Conservation (phyloP, 2,329 filamentous ascomycete species). For the Phyllosticta citriasiana region DNA sequence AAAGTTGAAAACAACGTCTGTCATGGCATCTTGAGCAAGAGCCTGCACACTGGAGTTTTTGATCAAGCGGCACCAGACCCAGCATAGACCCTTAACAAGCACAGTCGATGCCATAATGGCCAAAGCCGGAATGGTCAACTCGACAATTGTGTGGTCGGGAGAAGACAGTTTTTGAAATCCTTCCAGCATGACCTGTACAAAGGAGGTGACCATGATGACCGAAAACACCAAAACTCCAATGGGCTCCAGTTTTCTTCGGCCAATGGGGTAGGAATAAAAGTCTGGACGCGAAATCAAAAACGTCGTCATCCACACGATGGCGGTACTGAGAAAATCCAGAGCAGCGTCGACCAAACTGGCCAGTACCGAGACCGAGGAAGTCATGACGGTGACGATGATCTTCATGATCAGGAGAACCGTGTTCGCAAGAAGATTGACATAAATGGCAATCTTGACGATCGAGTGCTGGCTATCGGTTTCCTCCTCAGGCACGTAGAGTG, state of each 20-base stretch:
- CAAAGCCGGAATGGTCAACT: slow-evolving; percentile 62
- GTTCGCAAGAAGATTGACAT: slow-evolving; percentile 75
- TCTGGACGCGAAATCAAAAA: slow-evolving; percentile 64
- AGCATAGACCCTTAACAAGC: slow-evolving; percentile 70
- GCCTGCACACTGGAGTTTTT: slow-evolving; percentile 81
- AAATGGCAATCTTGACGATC: slow-evolving; percentile 79
- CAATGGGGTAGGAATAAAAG: slow-evolving; percentile 68
- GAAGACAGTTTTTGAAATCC: slow-evolving; percentile 55
- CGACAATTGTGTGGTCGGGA: slow-evolving; percentile 56
- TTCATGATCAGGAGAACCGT: slow-evolving; percentile 65
- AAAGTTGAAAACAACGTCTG: slow-evolving; percentile 82
- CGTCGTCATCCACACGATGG: slow-evolving; percentile 71
- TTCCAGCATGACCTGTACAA: slow-evolving; percentile 66
- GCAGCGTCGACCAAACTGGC: slow-evolving; percentile 71
- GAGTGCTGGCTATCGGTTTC: slow-evolving; percentile 63
- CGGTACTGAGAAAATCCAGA: slow-evolving; percentile 70
- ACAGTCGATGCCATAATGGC: slow-evolving; percentile 74
- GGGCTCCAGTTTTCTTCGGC: slow-evolving; percentile 64
- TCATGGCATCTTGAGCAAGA: slow-evolving; percentile 55
- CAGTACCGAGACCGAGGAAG: slow-evolving; percentile 71
- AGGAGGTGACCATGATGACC: slow-evolving; percentile 78
- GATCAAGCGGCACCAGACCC: slow-evolving; percentile 79
- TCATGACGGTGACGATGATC: slow-evolving; percentile 64
- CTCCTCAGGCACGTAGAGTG: slow-evolving; percentile 57
- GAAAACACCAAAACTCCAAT: slow-evolving; percentile 74